Evolutionary conservation across 192 early-diverging fungal species (phyloP).

Genomic region (Dissophora globulifera): DNA sequence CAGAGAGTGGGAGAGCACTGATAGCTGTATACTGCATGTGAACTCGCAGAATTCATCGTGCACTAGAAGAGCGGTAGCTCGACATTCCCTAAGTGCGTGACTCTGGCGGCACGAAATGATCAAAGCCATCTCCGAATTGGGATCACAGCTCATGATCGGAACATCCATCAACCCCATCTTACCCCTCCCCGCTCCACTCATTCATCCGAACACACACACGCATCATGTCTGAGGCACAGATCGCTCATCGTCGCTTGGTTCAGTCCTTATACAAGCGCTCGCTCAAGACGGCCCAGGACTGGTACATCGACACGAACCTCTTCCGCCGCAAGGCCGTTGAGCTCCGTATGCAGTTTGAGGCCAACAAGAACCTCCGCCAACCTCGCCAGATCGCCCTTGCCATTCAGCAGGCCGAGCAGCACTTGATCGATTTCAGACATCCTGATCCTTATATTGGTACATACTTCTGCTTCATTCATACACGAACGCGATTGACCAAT

Average conservation of each 20-base stretch:
- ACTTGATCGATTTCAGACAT: conserved; percentile 78
- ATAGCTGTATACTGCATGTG: too few species aligned
- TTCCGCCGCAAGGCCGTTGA: conserved; percentile 86
- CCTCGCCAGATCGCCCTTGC: conserved; percentile 76
- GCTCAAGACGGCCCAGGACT: conserved; percentile 84
- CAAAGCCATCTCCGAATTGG: conserved; percentile 25
- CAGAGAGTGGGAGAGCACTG: too few species aligned
- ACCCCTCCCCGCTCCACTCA: too few species aligned
- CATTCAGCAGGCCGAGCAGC: conserved; percentile 76
- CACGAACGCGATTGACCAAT: too few species aligned
- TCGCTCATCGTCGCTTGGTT: conserved; percentile 77
- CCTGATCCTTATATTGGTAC: conserved; percentile 88
- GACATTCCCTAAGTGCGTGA: conserved; percentile 2
- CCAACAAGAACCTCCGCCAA: conserved; percentile 76
- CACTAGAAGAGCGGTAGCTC: too few species aligned
- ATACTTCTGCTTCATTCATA: background rate
- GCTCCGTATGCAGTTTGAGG: conserved; percentile 88
- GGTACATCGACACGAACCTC: conserved; percentile 85
- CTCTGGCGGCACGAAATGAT: background rate
- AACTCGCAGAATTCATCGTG: too few species aligned
- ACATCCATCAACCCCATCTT: too few species aligned
- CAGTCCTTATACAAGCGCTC: conserved; percentile 87
- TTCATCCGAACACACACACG: background rate
- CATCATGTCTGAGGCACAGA: conserved; percentile 59
- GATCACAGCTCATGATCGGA: background rate